Conservation (phyloP, 306 rosid species). For the Medicago ruthenica region DNA sequence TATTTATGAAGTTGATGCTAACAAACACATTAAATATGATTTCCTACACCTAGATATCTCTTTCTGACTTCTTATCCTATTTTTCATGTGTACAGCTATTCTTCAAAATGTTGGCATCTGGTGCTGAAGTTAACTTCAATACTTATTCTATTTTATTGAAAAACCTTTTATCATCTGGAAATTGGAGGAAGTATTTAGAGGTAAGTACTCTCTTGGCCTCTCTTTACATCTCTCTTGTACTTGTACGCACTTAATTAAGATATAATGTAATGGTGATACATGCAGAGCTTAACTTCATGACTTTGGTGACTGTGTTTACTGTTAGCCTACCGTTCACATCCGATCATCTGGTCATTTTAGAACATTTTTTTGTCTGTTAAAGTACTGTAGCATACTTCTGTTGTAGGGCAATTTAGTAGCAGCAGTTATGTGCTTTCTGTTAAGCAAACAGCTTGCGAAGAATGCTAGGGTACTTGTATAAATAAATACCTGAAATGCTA, state of each 20-base stretch:
- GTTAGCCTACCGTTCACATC: background rate
- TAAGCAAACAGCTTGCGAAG: background rate
- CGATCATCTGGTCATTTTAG: background rate
- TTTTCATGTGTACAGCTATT: slow-evolving; percentile 64
- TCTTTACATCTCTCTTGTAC: background rate
- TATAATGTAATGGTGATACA: slow-evolving; percentile 18
- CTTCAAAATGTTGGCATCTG: slow-evolving; percentile 75
- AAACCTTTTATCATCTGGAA: slow-evolving; percentile 81
- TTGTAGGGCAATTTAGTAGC: background rate
- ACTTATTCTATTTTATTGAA: slow-evolving; percentile 87
- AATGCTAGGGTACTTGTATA: background rate
- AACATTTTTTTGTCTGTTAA: background rate
- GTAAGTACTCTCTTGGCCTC: slow-evolving; percentile 44
- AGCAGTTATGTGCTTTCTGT: background rate
- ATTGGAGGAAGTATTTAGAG: slow-evolving; percentile 98
- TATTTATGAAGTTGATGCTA: slow-evolving; percentile 34
- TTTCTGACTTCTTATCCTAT: slow-evolving; percentile 30
- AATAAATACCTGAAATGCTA: background rate
- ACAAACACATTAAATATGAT: slow-evolving; percentile 36
- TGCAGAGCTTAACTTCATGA: slow-evolving; percentile 27
- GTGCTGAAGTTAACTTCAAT: slow-evolving; percentile 63
- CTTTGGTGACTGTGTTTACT: background rate
- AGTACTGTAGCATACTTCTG: background rate
- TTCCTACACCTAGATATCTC: slow-evolving; percentile 28
- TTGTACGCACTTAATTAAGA: background rate